Evolutionary conservation across 208 protist species (phyloP).

Genomic region (Trypanosoma avium): DNA sequence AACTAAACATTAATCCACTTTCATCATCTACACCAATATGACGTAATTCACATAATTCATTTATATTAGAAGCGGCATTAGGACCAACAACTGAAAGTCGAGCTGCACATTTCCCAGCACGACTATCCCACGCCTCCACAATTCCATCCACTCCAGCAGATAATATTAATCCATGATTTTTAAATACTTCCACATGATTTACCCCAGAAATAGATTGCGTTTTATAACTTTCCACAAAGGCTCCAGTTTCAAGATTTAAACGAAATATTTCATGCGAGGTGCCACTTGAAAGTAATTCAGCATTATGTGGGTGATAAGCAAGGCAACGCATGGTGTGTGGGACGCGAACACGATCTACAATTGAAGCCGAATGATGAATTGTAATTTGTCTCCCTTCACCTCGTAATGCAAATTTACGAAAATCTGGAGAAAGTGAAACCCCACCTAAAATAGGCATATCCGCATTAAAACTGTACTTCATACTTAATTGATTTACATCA

Average conservation of each 20-base stretch:
- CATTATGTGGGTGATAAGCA: conserved; percentile 64
- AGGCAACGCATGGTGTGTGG: conserved; percentile 85
- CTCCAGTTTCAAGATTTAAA: conserved; percentile 80
- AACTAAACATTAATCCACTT: conserved; percentile 76
- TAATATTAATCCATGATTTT: conserved; percentile 60
- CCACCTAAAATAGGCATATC: conserved; percentile 85
- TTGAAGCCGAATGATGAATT: conserved; percentile 79
- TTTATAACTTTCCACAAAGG: conserved; percentile 82
- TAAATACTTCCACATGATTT: conserved; percentile 74
- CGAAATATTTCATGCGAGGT: conserved; percentile 76
- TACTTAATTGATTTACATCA: conserved; percentile 88
- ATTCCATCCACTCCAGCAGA: conserved; percentile 72
- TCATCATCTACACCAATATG: conserved; percentile 68
- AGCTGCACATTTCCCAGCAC: conserved; percentile 42
- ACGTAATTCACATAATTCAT: conserved; percentile 47
- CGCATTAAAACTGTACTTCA: conserved; percentile 92
- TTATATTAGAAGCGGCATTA: conserved; percentile 35
- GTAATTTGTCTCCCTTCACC: conserved; percentile 80
- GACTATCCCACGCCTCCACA: conserved; percentile 83
- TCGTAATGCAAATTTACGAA: conserved; percentile 86
- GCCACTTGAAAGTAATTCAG: conserved; percentile 79
- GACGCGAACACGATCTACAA: conserved; percentile 78
- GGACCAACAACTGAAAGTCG: conserved; percentile 47
- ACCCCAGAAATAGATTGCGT: conserved; percentile 54
- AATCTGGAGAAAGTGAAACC: conserved; percentile 84